phyloP scores from a whole-genome alignment of 306 rosid species.

The Vicia faba region DNA sequence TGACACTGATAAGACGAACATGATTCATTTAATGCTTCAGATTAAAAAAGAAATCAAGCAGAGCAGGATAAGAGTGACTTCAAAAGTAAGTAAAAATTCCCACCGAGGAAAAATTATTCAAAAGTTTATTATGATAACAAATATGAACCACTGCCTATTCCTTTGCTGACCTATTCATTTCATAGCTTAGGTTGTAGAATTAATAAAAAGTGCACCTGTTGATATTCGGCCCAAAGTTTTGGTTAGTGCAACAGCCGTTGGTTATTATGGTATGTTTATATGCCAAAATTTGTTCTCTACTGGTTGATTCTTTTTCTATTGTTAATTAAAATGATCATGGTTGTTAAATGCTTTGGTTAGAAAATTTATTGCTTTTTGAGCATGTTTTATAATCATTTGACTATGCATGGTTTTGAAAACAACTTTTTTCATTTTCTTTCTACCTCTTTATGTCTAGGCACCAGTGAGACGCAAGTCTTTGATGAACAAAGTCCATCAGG shows the following conservation, averaged over 20 bases:
- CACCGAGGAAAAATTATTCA: not conserved
- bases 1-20: not conserved
- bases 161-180: conserved; percentile 50
- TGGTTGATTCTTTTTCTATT: not conserved
- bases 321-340: conserved; percentile 19
- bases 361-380: conserved; percentile 1
- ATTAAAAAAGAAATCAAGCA: conserved; percentile 88
- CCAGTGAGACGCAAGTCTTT: conserved; percentile 72
- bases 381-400: conserved; percentile 10
- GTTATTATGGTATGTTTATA: conserved; percentile 80
- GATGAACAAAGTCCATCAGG: conserved; percentile 92
- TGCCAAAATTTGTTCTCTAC: conserved; percentile 31
- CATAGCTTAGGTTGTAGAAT: conserved; percentile 72
- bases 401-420: conserved; percentile 3
- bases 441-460: conserved; percentile 52
- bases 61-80: conserved; percentile 88
- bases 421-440: conserved; percentile 28
- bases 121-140: not conserved
- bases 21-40: conserved; percentile 49
- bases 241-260: conserved; percentile 95
- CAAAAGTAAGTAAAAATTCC: conserved; percentile 62
- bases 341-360: conserved; percentile 6
- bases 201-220: conserved; percentile 74
- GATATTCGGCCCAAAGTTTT: conserved; percentile 74
- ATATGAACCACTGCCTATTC: conserved; percentile 28